Evolutionary conservation across 2,329 filamentous ascomycete species (phyloP), one percentile per base, ranked within the genome.

Genomic region (Colletotrichum gloeosporioides): DNA sequence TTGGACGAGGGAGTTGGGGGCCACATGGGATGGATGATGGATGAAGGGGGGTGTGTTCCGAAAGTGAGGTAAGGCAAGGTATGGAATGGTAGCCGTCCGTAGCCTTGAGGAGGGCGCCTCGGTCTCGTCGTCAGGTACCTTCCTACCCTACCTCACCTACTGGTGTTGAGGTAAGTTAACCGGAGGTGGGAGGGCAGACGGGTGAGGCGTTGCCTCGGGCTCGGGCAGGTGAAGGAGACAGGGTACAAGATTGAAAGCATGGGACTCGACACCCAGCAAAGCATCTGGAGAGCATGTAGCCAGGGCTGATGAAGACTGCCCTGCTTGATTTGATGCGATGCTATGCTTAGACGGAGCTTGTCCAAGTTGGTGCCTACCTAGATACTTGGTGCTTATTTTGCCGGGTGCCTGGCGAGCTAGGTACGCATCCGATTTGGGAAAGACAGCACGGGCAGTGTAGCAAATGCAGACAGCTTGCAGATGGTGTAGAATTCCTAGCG

Each of bases 11-110:
- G 67, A 61, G 39, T 62, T 61, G 55, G 72, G 70, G 57, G 63
- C 57, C 64, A 69, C 32, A 70, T 63, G 63, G 69, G 69, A 72
- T 12, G 69, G 69, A 72, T 12, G 69, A 67, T 70, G 39, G 64
- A 25, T 53, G 44, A 53, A 53, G 61, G 27, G 64, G 64, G 64
- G 70, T 68, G 34, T 74, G n/a, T 31, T 61, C 64, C 53, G 57
- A 18, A 63, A 53, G 68, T 44, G 49, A 29, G 22, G 55, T 25
- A 39, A 63, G 36, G 53, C 13, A 62, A 8, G 31, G 22, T 18
- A 34, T 10, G 27, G 16, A 31, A 53, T 53, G 44, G 44, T n/a
- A 53, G 44, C 44, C 44, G 44, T 53, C 44, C 44, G 44, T 53
- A 53, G 44, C 44, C 44, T 53, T 22, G 39, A n/a, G 25, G 29